Evolutionary conservation across 1,284 basidiomycete genomes (phyloP).

Genomic region (Boletus mariae): DNA sequence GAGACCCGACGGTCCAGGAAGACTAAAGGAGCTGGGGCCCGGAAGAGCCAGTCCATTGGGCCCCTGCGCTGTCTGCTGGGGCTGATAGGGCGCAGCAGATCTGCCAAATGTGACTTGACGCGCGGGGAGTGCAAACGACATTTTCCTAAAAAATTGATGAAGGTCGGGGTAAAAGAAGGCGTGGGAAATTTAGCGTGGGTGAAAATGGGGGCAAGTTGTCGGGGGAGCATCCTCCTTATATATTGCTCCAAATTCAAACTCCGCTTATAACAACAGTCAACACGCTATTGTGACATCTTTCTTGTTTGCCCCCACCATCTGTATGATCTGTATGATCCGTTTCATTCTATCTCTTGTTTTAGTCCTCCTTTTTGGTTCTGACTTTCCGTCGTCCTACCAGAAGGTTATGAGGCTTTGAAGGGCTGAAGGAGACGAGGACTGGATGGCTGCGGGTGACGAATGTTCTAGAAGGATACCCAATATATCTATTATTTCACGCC

Average conservation of each 20-base stretch:
- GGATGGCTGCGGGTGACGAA: slow-evolving; percentile 6
- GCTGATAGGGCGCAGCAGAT: slow-evolving; percentile 46
- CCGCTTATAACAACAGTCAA: slow-evolving; percentile 27
- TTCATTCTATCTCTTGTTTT: not conserved
- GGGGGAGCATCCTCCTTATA: slow-evolving; percentile 24
- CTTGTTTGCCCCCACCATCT: slow-evolving; percentile 27
- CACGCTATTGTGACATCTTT: slow-evolving; percentile 13
- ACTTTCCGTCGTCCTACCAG: not conserved
- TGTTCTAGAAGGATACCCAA: slow-evolving; percentile 25
- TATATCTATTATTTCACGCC: slow-evolving; percentile 17
- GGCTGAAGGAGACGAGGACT: not conserved
- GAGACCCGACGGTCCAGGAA: slow-evolving; percentile 39
- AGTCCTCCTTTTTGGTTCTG: no score
- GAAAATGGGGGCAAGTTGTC: slow-evolving; percentile 18
- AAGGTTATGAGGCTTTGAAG: not conserved
- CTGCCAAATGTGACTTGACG: slow-evolving; percentile 75
- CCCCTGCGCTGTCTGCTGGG: slow-evolving; percentile 39
- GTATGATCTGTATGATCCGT: slow-evolving; percentile 13
- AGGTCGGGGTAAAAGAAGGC: slow-evolving; percentile 20
- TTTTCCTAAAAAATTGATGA: slow-evolving; percentile 29
- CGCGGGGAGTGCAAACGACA: slow-evolving; percentile 71
- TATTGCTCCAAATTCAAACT: slow-evolving; percentile 28
- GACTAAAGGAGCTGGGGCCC: slow-evolving; percentile 47
- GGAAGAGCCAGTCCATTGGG: slow-evolving; percentile 48
- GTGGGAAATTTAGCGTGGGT: slow-evolving; percentile 32